These are phyloP conservation scores for Cutaneotrichosporon sp. DNA, from an alignment of 1,284 basidiomycete genomes.

Conservation along the genomic window DNA sequence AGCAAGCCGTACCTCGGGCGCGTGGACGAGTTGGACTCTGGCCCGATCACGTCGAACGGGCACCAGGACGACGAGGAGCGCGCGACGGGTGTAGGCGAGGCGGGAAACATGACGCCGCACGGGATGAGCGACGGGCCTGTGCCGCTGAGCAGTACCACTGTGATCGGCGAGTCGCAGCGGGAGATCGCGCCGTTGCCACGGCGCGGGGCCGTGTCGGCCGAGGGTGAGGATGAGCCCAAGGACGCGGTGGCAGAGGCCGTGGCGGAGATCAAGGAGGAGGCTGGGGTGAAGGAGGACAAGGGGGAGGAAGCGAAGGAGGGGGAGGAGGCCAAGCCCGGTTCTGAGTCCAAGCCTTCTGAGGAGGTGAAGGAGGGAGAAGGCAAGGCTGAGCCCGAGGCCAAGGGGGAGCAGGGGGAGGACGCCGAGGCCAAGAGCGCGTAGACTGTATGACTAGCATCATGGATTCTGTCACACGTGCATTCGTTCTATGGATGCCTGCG, in stretches of 20 bases:
- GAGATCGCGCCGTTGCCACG: slow-evolving; percentile 43
- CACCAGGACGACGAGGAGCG: slow-evolving; percentile 10
- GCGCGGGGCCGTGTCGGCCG: not conserved
- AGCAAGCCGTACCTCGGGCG: slow-evolving; percentile 50
- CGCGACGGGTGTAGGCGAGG: slow-evolving; percentile 17
- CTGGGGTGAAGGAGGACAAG: not conserved
- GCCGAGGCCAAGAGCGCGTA: slow-evolving; percentile 5
- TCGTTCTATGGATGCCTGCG: slow-evolving; percentile 5
- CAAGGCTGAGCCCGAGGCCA: not conserved
- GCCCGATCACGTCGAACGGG: slow-evolving; percentile 37
- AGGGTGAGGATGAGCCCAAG: not conserved
- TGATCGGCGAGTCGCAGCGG: slow-evolving; percentile 32
- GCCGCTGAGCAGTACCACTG: slow-evolving; percentile 49
- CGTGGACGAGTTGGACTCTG: slow-evolving; percentile 55
- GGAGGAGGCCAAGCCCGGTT: not conserved
- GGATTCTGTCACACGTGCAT: not conserved
- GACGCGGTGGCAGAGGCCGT: not conserved
- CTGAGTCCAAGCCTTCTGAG: not conserved
- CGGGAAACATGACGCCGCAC: slow-evolving; percentile 49
- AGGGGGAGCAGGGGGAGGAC: not conserved
- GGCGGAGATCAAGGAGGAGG: not conserved
- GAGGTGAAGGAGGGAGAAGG: not conserved
- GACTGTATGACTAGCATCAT: slow-evolving; percentile 5
- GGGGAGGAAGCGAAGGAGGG: not conserved
- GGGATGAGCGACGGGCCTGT: slow-evolving; percentile 51